phyloP scores from a whole-genome alignment of 352 stramenopile genomes.

The Phytopythium cucurbitacearum region DNA sequence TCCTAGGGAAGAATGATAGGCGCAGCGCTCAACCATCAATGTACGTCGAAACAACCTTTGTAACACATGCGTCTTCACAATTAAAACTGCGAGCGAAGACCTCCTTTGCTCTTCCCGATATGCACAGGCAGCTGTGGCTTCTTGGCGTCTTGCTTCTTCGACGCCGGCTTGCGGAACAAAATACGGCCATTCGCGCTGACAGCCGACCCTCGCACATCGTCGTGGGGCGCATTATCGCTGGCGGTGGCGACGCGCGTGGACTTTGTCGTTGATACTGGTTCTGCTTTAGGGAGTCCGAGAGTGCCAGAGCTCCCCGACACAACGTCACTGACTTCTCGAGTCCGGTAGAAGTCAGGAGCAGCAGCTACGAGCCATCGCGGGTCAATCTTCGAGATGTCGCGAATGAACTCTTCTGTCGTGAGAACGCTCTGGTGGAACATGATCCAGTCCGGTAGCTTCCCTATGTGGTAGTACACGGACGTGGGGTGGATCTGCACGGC shows the following conservation, averaged over 20 bases:
- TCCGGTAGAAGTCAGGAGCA: constrained; percentile 69
- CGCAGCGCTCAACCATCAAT: no score
- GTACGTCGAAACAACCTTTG: neutral
- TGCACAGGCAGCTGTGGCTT: constrained; percentile 64
- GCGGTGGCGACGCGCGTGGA: constrained; percentile 5
- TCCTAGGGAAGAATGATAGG: no score
- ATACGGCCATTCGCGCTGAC: constrained; percentile 48
- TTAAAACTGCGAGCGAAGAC: constrained; percentile 72
- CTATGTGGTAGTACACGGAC: constrained; percentile 69
- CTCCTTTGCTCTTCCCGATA: constrained; percentile 82
- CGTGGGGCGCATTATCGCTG: constrained; percentile 16
- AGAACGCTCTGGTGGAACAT: constrained; percentile 98
- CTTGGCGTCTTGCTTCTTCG: constrained; percentile 14
- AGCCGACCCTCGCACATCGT: constrained; percentile 10
- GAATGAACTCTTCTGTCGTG: constrained; percentile 95
- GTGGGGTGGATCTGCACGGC: constrained; percentile 73
- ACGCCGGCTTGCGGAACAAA: constrained; percentile 62
- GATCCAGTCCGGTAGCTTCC: constrained; percentile 94
- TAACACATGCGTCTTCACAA: constrained; percentile 2
- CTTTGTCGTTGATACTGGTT: constrained; percentile 24
- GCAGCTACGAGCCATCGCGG: constrained; percentile 67
- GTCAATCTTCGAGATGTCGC: constrained; percentile 65
- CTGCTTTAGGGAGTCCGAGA: constrained; percentile 52
- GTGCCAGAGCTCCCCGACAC: constrained; percentile 65
- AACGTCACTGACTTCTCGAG: constrained; percentile 58